Evolutionary conservation across 257 asterid genomes (phyloP).

Genomic region (Forsythia viridissima): DNA sequence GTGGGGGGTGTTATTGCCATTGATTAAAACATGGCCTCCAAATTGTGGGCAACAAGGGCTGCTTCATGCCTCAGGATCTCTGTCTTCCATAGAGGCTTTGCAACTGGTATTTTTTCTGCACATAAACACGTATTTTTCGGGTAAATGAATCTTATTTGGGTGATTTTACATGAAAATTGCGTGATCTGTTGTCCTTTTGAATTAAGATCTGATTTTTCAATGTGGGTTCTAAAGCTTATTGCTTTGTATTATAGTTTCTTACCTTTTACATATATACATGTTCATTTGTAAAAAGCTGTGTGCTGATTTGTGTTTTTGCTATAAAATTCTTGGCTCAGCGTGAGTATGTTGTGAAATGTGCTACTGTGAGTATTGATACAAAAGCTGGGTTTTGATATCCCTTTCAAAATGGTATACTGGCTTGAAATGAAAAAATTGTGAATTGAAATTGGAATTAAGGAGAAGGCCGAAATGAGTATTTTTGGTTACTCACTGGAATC

Average conservation of each 20-base stretch:
- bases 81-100: slow-evolving; percentile 68
- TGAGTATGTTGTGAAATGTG: neutral
- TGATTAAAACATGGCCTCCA: slow-evolving; percentile 56
- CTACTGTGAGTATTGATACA: neutral
- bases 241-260: neutral
- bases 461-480: neutral
- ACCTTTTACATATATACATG: neutral
- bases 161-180: neutral
- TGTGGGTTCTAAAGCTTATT: slow-evolving; percentile 20
- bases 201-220: slow-evolving; percentile 44
- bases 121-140: neutral
- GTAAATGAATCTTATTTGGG: slow-evolving; percentile 22
- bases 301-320: neutral
- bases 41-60: slow-evolving; percentile 72
- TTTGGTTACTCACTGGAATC: neutral
- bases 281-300: neutral
- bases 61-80: slow-evolving; percentile 88
- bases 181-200: slow-evolving; percentile 44
- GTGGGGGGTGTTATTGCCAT: slow-evolving; percentile 2
- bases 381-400: neutral
- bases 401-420: neutral
- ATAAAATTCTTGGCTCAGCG: neutral
- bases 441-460: neutral
- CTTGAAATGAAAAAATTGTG: neutral
- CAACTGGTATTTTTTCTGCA: slow-evolving; percentile 52